Conservation (phyloP, 345 rosid genomes). For the Microcos paniculata region DNA sequence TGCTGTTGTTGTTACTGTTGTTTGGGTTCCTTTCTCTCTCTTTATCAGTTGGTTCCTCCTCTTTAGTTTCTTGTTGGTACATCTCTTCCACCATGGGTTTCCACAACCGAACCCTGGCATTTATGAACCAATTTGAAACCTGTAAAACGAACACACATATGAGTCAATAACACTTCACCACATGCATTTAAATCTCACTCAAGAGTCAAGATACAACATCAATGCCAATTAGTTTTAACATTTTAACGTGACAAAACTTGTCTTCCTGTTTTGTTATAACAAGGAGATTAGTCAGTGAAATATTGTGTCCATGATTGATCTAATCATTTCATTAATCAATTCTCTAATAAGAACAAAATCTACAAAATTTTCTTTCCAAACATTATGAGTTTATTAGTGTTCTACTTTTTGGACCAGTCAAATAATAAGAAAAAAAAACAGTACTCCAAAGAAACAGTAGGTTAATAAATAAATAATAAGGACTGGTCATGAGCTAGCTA, state of each 20-base stretch:
- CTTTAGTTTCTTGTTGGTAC: constrained; percentile 89
- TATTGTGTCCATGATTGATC: not conserved
- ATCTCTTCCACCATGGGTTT: constrained; percentile 99
- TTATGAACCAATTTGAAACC: constrained; percentile 99
- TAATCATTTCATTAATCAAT: not conserved
- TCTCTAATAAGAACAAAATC: not conserved
- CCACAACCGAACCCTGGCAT: constrained; percentile 98
- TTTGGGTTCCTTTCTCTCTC: constrained; percentile 39
- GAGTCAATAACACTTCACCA: not conserved
- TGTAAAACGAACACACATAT: constrained; percentile 29
- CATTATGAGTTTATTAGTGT: not conserved
- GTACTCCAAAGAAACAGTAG: not conserved
- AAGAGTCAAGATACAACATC: not conserved
- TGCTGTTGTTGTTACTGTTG: constrained; percentile 30
- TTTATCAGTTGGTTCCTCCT: constrained; percentile 33
- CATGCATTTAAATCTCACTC: not conserved
- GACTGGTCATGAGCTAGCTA: not conserved
- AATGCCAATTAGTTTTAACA: not conserved
- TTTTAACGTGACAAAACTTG: not conserved
- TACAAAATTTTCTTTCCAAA: not conserved
- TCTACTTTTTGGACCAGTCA: constrained; percentile 1
- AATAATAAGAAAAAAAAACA: not conserved
- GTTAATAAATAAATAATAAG: not conserved
- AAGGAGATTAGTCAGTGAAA: too few species aligned
- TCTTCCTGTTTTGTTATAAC: too few species aligned